Conservation (phyloP, 129 eudicot genomes). For the Flaveria ramosissima region DNA sequence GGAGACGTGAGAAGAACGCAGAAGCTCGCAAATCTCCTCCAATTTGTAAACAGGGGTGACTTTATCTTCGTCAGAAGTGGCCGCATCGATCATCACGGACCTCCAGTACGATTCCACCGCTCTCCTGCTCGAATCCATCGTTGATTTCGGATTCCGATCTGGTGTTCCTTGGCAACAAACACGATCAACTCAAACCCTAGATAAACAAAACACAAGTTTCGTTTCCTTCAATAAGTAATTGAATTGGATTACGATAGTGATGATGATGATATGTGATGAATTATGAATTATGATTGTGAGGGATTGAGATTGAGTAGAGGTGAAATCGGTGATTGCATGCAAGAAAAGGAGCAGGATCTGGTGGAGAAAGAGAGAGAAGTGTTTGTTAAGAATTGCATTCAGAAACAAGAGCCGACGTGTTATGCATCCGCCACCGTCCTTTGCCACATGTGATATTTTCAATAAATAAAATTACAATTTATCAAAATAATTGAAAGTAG, state of each 20-base stretch:
- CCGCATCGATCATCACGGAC: constrained; percentile 78
- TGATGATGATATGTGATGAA: constrained; percentile 2
- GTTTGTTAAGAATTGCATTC: constrained; percentile 21
- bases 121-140: constrained; percentile 95
- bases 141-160: constrained; percentile 14
- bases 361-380: constrained; percentile 7
- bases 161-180: too few relatives aligned
- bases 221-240: not conserved
- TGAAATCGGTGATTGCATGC: constrained; percentile 30
- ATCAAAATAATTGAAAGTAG: too few relatives aligned
- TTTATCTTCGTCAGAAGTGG: constrained; percentile 91
- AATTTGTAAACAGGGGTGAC: constrained; percentile 91
- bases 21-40: constrained; percentile 90
- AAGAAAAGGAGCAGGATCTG: constrained; percentile 38
- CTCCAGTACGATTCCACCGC: constrained; percentile 99
- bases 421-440: too few relatives aligned
- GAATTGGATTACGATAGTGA: constrained; percentile 1
- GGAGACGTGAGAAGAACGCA: constrained; percentile 72
- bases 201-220: not conserved
- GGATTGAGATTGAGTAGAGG: constrained; percentile 28
- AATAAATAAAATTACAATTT: too few relatives aligned
- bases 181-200: constrained; percentile 29
- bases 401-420: not conserved
- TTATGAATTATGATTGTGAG: not conserved
- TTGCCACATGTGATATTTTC: too few relatives aligned